Evolutionary conservation across 768 basidiomycete genomes (phyloP), one percentile per base, ranked within the genome.

Genomic region (Psilocybe subaeruginosa): DNA sequence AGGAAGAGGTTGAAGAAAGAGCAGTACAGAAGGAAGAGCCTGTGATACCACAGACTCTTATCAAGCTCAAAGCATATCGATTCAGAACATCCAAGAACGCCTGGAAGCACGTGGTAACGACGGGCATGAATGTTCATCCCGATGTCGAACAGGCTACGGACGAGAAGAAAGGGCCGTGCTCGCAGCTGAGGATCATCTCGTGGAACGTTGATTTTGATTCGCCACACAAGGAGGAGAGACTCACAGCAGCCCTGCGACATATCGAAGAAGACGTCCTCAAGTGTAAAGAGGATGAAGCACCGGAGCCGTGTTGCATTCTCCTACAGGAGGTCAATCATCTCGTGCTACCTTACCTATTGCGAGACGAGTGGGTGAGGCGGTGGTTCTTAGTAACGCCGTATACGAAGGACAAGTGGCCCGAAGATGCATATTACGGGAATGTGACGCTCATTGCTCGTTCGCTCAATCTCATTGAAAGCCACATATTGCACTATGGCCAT

Each of bases 121-220:
- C 75, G 54, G 75, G 75, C 56, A 73, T 57, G 56, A 54, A 59
- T 39, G 55, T 74, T 5, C n/a, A 67, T 69, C 59, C 61, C 61
- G 30, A 66, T 68, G 17, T 66, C 64, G 43, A 61, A 64, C 54
- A 62, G 54, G 69, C 68, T 57, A 59, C 66, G 52, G 70, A 72
- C 72, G 41, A 65, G 74, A 64, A 69, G 68, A 74, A 76, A 7
- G 68, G 72, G 16, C 63, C 66, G 5, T 65, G 58, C 35, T 59
- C 68, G 11, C 52, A 64, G 16, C 66, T 92, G 52, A 78, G 78
- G 58, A 70, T 93, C 52, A 71, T 92, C 62, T 86, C 89, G 30
- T 93, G 91, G 91, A 92, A 93, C 72, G 66, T 92, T 56, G 83
- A 89, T 68, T 86, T 82, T 68, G 64, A 69, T 43, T 73, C 73